phyloP scores from a whole-genome alignment of 2,329 filamentous ascomycete species.

The Claviceps humidiphila region DNA sequence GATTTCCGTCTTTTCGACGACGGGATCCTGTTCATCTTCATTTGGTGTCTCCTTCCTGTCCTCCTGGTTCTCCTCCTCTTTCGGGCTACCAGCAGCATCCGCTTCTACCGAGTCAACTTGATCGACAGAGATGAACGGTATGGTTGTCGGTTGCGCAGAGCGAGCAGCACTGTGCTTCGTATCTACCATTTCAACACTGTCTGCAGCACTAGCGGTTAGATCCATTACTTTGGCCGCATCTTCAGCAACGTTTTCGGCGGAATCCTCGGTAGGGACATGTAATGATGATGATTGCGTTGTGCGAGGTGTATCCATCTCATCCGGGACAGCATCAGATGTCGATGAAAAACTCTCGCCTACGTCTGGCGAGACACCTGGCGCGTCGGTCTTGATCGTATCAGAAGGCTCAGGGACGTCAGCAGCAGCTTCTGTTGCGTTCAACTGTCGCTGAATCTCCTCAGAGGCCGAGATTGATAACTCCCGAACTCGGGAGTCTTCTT shows the following conservation, averaged over 20 bases:
- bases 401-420: background rate
- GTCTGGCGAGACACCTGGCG: background rate
- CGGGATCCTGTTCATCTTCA: background rate
- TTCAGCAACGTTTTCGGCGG: background rate
- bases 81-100: background rate
- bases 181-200: background rate
- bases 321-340: background rate
- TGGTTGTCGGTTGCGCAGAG: background rate
- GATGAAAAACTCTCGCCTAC: background rate
- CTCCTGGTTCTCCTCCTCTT: background rate
- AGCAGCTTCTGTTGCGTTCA: background rate
- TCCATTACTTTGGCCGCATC: background rate
- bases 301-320: background rate
- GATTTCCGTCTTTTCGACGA: background rate
- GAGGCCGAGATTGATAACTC: background rate
- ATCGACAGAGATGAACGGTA: constrained; percentile 3
- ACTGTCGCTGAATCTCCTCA: background rate
- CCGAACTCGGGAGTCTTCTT: background rate
- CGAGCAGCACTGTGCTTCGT: background rate
- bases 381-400: background rate
- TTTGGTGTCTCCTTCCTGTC: background rate
- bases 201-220: background rate
- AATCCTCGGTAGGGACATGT: background rate
- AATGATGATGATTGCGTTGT: background rate
- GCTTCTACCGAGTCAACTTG: background rate